Base-by-base conservation (phyloP, 1,139 yeast species). In the Chernovozyma aurita region DNA sequence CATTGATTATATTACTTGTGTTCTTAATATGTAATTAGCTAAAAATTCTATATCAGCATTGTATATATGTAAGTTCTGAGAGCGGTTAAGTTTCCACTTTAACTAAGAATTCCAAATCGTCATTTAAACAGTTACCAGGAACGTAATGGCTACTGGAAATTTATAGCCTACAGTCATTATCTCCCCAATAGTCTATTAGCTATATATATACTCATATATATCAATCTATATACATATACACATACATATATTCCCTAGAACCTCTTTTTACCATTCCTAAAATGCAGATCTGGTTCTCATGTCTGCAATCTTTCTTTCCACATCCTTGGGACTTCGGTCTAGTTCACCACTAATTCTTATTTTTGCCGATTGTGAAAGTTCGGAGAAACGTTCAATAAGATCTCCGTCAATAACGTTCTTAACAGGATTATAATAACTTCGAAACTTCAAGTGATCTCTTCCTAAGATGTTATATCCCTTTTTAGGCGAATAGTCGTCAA, bases 341-440 rank as follows among this genome's bases (percentile, higher is more conserved):
- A 84, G 53, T 37, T 64, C 69, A 4, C 61, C 58, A 0, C 85
- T 78, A 31, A 85, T 68, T 26, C 50, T 53, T 24, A 69, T 57
- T 49, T 80, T 76, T 9, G 55, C 48, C 0, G 62, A 58, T 1
- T 52, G 52, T 2, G 58, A 52, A 26, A 83, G 55, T 7, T 49
- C 49, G 27, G 57, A 55, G 50, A 64, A 85, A 34, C 59, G 56
- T 49, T 87, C 97, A 36, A 92, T 65, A 21, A 86, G 63, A 55
- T 92, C 97, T 9, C 98, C 98, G 57, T 92, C 97, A 31, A 92
- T 70, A 2, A 85, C 80, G 37, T 78, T 73, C 45, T 80, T 81
- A 5, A 73, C 76, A 0, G 97, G 96, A 16, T 78, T 79, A 51
- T 86, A 87, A 52, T 82, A 84, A 35, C 97, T 73, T 36, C 97